Evolutionary conservation across 1,284 basidiomycete species (phyloP), one percentile per base, ranked within the genome.

Genomic region (Moesziomyces antarcticus): DNA sequence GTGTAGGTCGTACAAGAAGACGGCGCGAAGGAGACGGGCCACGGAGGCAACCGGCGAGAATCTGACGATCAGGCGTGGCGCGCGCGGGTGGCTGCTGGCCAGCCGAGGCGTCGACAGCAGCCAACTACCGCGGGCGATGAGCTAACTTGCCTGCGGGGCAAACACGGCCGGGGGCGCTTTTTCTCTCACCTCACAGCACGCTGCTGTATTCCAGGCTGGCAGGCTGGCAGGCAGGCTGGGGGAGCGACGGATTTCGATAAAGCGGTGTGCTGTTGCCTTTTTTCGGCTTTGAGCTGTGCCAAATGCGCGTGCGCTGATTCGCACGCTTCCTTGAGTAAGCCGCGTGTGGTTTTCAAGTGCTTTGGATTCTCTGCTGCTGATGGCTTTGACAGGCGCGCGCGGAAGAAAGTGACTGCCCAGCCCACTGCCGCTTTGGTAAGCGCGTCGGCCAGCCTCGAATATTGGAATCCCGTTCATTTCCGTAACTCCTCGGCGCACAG

Each of bases 401-500:
- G 65, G 65, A 62, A 58, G 50, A 69, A 69, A 69, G 59, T 57
- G 48, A 22, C 14, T 35, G 33, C 40, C 41, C 44, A 35, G 43
- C 54, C 33, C 24, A 22, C 22, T 35, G n/a, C 40, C 42, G 65
- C 50, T 69, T 69, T 57, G 58, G 60, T 69, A 69, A 66, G 56
- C 63, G 52, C 52, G 30, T 20, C 40, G 11, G 24, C 5, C 9
- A n/a, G 22, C 16, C 50, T 46, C 20, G 20, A 24, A 44, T 42
- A n/a, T 20, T 35, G 25, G 47, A 65, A 54, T 56, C 40, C 66
- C 66, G 66, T 69, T 51, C 51, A 69, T 49, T 69, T 63, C 66
- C 66, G 65, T 35, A 35, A 13, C 37, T 9, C 9, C 8, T n/a
- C n/a, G 22, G 22, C 6, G 14, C 3, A 16, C 43, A 14, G 22